Conservation (phyloP, 2,329 filamentous ascomycete genomes). For the Sarocladium kiliense region DNA sequence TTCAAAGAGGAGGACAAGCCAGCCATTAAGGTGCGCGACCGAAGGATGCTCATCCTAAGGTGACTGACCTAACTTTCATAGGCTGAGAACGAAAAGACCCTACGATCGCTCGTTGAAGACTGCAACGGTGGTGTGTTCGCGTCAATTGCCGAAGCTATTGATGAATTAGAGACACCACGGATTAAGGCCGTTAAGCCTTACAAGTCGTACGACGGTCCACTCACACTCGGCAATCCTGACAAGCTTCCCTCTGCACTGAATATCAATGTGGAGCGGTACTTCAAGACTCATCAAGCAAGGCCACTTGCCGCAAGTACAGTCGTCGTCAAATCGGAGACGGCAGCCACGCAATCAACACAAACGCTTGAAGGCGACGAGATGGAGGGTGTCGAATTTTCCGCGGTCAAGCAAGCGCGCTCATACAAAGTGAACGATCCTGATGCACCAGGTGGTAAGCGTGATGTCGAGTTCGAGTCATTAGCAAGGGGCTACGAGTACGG, state of each 20-base stretch:
- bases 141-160: conserved; percentile 81
- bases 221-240: conserved; percentile 75
- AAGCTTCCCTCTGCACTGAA: conserved; percentile 68
- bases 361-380: conserved; percentile 42
- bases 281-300: conserved; percentile 73
- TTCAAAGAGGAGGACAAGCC: conserved; percentile 89
- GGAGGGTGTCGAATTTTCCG: conserved; percentile 54
- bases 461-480: conserved; percentile 76
- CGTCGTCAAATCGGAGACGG: conserved; percentile 49
- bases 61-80: conserved; percentile 14
- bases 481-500: conserved; percentile 96
- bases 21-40: conserved; percentile 51
- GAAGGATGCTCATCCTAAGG: too few species aligned
- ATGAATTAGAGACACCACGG: conserved; percentile 70
- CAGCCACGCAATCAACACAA: conserved; percentile 44
- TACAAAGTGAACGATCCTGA: conserved; percentile 77
- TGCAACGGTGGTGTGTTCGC: conserved; percentile 68
- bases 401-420: conserved; percentile 69
- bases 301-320: conserved; percentile 75
- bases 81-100: conserved; percentile 62
- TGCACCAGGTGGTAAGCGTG: conserved; percentile 71
- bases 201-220: conserved; percentile 70
- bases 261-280: conserved; percentile 88
- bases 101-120: conserved; percentile 60
- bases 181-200: conserved; percentile 73